Conservation (phyloP, 306 rosid genomes). For the Pachyrhizus erosus region DNA sequence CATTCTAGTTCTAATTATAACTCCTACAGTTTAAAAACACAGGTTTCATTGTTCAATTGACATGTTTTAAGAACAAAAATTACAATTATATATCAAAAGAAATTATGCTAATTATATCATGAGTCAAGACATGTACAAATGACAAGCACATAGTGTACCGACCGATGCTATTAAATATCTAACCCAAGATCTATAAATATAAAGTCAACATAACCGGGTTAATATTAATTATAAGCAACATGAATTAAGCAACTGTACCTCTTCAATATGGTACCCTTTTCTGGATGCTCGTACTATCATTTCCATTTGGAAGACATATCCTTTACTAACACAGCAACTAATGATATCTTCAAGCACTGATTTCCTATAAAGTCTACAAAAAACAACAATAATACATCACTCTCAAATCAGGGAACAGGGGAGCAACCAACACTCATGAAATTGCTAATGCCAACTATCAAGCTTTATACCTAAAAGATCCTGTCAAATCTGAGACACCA, state of each 20-base stretch:
- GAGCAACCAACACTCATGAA: conserved; percentile 36
- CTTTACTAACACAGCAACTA: conserved; percentile 90
- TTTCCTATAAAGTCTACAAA: conserved; percentile 82
- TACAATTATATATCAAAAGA: neutral
- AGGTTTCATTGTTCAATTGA: conserved; percentile 8
- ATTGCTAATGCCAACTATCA: conserved; percentile 31
- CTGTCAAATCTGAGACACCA: conserved; percentile 96
- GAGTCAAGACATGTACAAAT: neutral
- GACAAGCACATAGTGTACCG: neutral
- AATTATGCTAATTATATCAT: neutral
- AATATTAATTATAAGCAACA: conserved; percentile 30
- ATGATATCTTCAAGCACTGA: conserved; percentile 92
- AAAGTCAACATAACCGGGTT: conserved; percentile 31
- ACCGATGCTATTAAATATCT: neutral
- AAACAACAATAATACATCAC: conserved; percentile 34
- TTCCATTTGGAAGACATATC: conserved; percentile 99
- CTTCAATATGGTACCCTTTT: conserved; percentile 88
- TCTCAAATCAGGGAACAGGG: conserved; percentile 32
- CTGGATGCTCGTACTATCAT: conserved; percentile 98
- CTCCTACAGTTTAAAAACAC: neutral
- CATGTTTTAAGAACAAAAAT: neutral
- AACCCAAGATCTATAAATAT: conserved; percentile 5
- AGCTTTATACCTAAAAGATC: conserved; percentile 80
- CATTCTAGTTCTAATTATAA: too few relatives aligned
- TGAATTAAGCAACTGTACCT: conserved; percentile 57